Evolutionary conservation across 1,284 basidiomycete species (phyloP).

Genomic region (Sutorius eximius): DNA sequence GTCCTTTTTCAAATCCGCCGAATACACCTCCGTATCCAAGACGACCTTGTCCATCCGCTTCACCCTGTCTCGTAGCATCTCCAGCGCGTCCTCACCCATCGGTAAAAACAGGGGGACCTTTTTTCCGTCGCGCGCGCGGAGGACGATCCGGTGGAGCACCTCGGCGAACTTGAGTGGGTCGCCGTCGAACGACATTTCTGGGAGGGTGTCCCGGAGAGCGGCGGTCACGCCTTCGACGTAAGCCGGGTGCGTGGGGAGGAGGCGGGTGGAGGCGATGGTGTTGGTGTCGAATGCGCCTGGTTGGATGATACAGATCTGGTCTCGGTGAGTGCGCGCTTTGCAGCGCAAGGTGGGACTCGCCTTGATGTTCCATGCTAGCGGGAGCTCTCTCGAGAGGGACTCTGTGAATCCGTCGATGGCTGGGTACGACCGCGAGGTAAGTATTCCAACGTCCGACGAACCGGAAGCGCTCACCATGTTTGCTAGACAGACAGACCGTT

Average conservation of each 20-base stretch:
- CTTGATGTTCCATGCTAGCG: slow-evolving; percentile 24
- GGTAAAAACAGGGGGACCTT: slow-evolving; percentile 16
- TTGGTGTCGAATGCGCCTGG: slow-evolving; percentile 18
- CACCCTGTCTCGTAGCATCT: neutral
- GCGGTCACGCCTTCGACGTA: slow-evolving; percentile 10
- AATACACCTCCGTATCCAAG: slow-evolving; percentile 12
- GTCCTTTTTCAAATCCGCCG: slow-evolving; percentile 14
- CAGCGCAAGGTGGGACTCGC: neutral
- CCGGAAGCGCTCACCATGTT: slow-evolving; percentile 12
- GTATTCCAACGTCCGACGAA: neutral
- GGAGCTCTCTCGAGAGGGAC: slow-evolving; percentile 12
- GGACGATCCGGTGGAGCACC: slow-evolving; percentile 11
- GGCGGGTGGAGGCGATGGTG: neutral
- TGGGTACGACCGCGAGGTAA: neutral
- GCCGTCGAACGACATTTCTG: slow-evolving; percentile 2
- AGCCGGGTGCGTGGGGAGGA: slow-evolving; percentile 10
- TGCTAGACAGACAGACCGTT: slow-evolving; percentile 1
- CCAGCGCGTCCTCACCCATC: slow-evolving; percentile 17
- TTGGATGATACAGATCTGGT: slow-evolving; percentile 22
- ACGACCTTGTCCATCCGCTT: neutral
- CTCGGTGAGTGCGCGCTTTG: neutral
- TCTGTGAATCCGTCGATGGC: slow-evolving; percentile 21
- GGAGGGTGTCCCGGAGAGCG: neutral
- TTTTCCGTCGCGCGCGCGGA: neutral
- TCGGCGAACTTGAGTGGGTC: slow-evolving; percentile 20